Evolutionary conservation across 208 protist species (phyloP).

Genomic region (Acanthamoeba royreba): DNA sequence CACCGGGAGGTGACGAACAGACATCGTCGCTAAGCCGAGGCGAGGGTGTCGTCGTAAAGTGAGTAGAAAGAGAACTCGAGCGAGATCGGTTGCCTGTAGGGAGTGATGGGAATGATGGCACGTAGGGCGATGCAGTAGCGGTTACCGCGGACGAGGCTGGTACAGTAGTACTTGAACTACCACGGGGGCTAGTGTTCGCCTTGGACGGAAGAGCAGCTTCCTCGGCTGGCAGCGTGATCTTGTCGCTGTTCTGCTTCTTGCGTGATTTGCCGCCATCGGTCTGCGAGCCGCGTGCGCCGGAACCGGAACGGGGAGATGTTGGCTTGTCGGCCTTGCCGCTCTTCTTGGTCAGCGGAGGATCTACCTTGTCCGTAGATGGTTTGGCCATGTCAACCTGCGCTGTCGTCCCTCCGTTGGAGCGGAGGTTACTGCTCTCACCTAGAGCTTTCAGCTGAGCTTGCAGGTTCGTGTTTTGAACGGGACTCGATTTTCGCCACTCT

Average conservation of each 20-base stretch:
- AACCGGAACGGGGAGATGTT: not conserved
- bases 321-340: not conserved
- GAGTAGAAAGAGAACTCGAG: not conserved
- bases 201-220: not conserved
- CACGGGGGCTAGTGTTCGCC: no score
- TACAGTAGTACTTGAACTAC: not conserved
- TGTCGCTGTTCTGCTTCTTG: not conserved
- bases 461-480: not conserved
- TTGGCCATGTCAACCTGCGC: no score
- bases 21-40: not conserved
- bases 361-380: no score
- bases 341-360: not conserved
- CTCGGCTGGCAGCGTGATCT: not conserved
- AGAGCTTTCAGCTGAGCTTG: not conserved
- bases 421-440: not conserved
- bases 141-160: not conserved
- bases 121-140: not conserved
- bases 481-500: not conserved
- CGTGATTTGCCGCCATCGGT: not conserved
- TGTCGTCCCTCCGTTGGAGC: no score
- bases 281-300: no score
- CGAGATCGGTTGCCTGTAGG: not conserved
- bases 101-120: not conserved
- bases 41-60: not conserved
- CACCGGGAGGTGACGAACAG: not conserved